Conservation (phyloP, 2,329 filamentous ascomycete species). For the Fusarium ramigenum region DNA sequence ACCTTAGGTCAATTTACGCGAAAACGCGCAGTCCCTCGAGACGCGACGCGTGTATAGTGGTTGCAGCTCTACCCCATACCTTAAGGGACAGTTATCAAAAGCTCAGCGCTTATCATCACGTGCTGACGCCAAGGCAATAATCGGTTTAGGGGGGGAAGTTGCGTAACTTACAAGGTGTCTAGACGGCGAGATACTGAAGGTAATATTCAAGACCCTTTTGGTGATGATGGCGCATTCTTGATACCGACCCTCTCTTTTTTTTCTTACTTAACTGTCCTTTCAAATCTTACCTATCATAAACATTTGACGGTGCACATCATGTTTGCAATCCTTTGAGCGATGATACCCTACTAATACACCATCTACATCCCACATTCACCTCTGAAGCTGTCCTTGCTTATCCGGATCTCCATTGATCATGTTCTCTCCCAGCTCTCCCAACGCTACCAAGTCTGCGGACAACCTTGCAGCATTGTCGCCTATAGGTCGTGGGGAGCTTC, state of each 20-base stretch:
- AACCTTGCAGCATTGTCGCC: constrained; percentile 66
- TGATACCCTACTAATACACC: constrained; percentile 59
- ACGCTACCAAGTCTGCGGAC: constrained; percentile 72
- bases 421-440: constrained; percentile 64
- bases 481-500: constrained; percentile 63
- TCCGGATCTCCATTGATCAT: constrained; percentile 54
- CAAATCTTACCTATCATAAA: constrained; percentile 10
- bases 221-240: constrained; percentile 38
- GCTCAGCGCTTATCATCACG: constrained; percentile 28
- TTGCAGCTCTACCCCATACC: constrained; percentile 34
- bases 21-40: constrained; percentile 31
- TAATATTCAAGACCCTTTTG: constrained; percentile 33
- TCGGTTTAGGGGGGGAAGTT: constrained; percentile 29
- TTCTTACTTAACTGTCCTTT: constrained; percentile 32
- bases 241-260: constrained; percentile 17
- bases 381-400: constrained; percentile 41
- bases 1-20: constrained; percentile 31
- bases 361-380: constrained; percentile 48
- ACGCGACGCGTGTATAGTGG: constrained; percentile 44
- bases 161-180: constrained; percentile 38
- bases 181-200: constrained; percentile 20
- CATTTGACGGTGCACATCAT: constrained; percentile 20
- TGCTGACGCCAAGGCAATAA: constrained; percentile 20
- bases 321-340: constrained; percentile 48
- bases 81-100: background rate